Base-by-base conservation (phyloP, 2,329 filamentous ascomycete genomes). In the Waltergamsia citrina region DNA sequence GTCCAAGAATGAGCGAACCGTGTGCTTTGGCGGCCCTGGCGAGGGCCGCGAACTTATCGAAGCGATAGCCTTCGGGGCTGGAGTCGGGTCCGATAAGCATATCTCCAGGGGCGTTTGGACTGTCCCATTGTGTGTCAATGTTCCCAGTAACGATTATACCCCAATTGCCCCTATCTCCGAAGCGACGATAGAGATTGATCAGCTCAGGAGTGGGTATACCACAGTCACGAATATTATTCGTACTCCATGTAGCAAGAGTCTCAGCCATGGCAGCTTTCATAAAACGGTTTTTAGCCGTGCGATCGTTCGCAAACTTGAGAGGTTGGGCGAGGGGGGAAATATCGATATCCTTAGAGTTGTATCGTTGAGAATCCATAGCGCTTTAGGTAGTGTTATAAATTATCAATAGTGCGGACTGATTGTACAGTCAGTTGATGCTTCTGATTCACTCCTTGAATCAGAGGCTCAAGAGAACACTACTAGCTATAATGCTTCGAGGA, bases 251-350 rank as follows among this genome's bases (percentile, higher is more conserved):
- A 0, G 74, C 71, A 11, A 81, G 56, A 7, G 67, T 60, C 50
- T 84, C 79, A 3, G 71, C 72, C 78, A 83, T 81, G 27, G 79
- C 71, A 6, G 62, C 74, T 52, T 83, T 83, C 42, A 81, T 52
- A 46, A 81, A 76, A n/a, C 76, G 63, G 49, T 82, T 83, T 27
- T 67, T 68, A 2, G 76, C 76, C 2, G 65, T 69, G 37, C 60
- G 64, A 33, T 67, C 63, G 27, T 67, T 69, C 18, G 56, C 51
- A 40, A 70, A 71, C 14, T 55, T 49, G 30, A 74, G 54, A 8
- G 69, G 65, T 43, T 60, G 43, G 10, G 52, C 65, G 14, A 74
- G 50, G 38, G 17, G 48, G 37, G 32, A 35, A 6, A 43, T 35
- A 17, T 36, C 43, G 2, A 42, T 38, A 15, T 12, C 15, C 23